Percentiles rank a stretch among this genome's conserved stretches.
phyloP scores from a whole-genome alignment of 2,329 filamentous ascomycete genomes.

The Fusarium sacchari region DNA sequence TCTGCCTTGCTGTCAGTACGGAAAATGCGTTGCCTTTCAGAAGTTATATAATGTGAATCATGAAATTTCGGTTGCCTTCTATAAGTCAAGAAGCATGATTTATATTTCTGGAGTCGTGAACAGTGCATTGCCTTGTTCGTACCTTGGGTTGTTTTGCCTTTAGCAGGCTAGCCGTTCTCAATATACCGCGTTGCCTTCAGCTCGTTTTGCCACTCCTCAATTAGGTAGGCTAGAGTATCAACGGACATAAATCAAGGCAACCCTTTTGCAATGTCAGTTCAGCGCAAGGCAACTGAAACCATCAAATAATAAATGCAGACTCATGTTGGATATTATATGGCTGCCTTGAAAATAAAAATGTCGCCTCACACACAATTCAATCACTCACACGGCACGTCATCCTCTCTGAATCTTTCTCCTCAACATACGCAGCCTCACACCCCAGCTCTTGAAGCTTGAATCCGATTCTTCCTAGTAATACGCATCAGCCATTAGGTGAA shows the following conservation, averaged over 20 bases:
- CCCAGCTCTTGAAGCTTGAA: not conserved
- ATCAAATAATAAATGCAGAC: not conserved
- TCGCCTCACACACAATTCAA: not conserved
- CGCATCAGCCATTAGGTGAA: rapidly evolving
- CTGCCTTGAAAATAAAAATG: not conserved
- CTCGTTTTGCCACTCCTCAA: not conserved
- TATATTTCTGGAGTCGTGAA: too few relatives aligned
- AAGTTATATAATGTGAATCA: not conserved
- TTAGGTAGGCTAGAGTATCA: not conserved
- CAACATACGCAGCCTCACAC: not conserved
- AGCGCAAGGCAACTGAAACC: not conserved
- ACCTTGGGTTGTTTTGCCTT: too few relatives aligned
- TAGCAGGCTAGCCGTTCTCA: not conserved
- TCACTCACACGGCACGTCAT: not conserved
- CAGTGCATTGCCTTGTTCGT: too few relatives aligned
- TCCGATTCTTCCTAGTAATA: not conserved
- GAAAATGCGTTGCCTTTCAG: not conserved
- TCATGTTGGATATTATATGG: not conserved
- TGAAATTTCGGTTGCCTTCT: too few relatives aligned
- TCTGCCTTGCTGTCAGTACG: not conserved
- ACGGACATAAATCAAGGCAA: not conserved
- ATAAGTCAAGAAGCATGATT: too few relatives aligned
- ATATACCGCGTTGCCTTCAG: not conserved
- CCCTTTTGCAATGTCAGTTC: not conserved
- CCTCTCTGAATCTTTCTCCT: rapidly evolving